Conservation (phyloP, 106 monocot genomes). For the Agapanthus africanus region DNA sequence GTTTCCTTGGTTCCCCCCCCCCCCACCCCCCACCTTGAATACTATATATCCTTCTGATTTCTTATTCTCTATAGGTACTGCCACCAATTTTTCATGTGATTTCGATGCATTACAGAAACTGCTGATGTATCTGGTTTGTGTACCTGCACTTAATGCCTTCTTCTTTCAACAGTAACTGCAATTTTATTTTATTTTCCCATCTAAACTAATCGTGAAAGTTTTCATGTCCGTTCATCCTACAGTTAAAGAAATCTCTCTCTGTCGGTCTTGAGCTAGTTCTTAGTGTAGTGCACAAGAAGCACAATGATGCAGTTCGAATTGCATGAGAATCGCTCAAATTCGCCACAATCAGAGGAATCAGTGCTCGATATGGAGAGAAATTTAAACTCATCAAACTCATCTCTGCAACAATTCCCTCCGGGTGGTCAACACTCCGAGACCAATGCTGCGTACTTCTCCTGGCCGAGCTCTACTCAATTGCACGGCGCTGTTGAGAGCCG, state of each 20-base stretch:
- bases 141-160: not conserved
- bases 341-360: slow-evolving; percentile 60
- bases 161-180: no score
- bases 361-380: slow-evolving; percentile 74
- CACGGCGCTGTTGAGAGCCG: slow-evolving; percentile 87
- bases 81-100: no score
- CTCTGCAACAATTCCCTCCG: slow-evolving; percentile 67
- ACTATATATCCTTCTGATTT: no score
- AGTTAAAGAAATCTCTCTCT: not conserved
- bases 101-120: not conserved
- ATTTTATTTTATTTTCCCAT: no score
- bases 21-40: no score
- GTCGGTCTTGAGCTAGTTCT: not conserved
- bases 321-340: slow-evolving; percentile 28
- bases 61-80: no score
- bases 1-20: not conserved
- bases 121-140: not conserved
- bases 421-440: slow-evolving; percentile 79
- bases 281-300: no score
- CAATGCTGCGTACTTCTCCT: slow-evolving; percentile 93
- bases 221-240: not conserved
- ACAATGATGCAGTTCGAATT: no score
- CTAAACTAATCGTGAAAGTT: not conserved
- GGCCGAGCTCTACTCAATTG: slow-evolving; percentile 81
- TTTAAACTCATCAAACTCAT: slow-evolving; percentile 30